Conservation (phyloP, 1,284 basidiomycete genomes). For the Neonothopanus nambi region DNA sequence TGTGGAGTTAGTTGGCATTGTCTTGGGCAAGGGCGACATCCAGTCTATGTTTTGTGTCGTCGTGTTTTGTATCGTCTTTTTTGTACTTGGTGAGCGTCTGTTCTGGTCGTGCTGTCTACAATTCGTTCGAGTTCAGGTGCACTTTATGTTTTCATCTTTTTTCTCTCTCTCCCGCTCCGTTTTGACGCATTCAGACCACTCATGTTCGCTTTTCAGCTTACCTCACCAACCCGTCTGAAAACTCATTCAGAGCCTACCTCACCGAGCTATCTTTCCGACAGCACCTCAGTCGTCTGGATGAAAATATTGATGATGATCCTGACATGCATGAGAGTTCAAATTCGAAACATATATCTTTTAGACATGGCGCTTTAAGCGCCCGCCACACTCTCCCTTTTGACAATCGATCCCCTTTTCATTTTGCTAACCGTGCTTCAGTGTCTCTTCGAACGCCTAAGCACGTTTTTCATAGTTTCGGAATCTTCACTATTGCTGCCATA, state of each 20-base stretch:
- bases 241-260: conserved; percentile 90
- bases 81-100: conserved; percentile 66
- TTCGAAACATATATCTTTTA: conserved; percentile 32
- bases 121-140: background rate
- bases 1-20: conserved; percentile 46
- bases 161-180: conserved; percentile 18
- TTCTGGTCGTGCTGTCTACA: background rate
- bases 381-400: conserved; percentile 37
- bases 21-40: conserved; percentile 60
- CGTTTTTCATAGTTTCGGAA: conserved; percentile 78
- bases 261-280: conserved; percentile 95
- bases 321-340: conserved; percentile 35
- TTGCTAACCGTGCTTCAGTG: conserved; percentile 88
- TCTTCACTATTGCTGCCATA: conserved; percentile 85
- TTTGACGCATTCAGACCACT: background rate
- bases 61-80: conserved; percentile 64
- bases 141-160: conserved; percentile 12
- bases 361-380: conserved; percentile 29
- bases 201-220: conserved; percentile 60
- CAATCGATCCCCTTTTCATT: conserved; percentile 71
- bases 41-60: conserved; percentile 67
- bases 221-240: conserved; percentile 90
- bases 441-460: conserved; percentile 94
- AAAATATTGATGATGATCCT: conserved; percentile 53
- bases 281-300: conserved; percentile 87